Base-by-base conservation (phyloP, 768 basidiomycete genomes). In the Coprinopsis sp. region DNA sequence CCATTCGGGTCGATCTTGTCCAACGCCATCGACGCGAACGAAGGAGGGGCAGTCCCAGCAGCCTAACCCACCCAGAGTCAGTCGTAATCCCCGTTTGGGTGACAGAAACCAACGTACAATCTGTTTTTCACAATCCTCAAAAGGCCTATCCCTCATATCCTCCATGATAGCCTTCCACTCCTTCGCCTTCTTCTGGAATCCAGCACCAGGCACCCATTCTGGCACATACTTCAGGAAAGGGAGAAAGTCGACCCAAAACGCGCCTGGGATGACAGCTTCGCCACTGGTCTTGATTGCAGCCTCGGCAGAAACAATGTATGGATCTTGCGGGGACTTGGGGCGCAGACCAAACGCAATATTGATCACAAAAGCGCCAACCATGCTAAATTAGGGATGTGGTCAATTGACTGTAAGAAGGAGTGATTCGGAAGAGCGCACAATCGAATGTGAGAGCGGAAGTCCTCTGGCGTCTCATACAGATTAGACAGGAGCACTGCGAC, bases 161-260 rank as follows among this genome's bases (percentile, higher is more conserved):
- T 58, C 37, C 11, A 64, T 57, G 7, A 59, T 51, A 33, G 55
- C 57, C 11, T 58, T 59, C 79, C 78, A 81, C 3, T 51, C 49
- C 3, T 29, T 55, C 0, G 78, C 78, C 39, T 76, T 70, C 13
- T 64, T 64, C 56, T 74, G 69, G 67, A 81, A 83, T 1, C 66
- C 66, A 0, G 76, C 72, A 11, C 80, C 81, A 5, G 81, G 81
- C 25, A 76, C 58, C 79, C 78, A 82, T 33, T 57, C 49, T 0
- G 81, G 81, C 3, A 81, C 50, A 51, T 73, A 57, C 54, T 59
- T 60, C 27, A 68, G 50, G 12, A 57, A 21, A 1, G 67, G 64
- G 19, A 69, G 33, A 2, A 47, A 37, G 46, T 76, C 74, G 6
- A 77, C 71, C 6, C 71, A 57, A 47, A 66, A 73, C 22, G 34